Evolutionary conservation across 306 rosid genomes (phyloP).

Genomic region (Ziziphus jujuba): DNA sequence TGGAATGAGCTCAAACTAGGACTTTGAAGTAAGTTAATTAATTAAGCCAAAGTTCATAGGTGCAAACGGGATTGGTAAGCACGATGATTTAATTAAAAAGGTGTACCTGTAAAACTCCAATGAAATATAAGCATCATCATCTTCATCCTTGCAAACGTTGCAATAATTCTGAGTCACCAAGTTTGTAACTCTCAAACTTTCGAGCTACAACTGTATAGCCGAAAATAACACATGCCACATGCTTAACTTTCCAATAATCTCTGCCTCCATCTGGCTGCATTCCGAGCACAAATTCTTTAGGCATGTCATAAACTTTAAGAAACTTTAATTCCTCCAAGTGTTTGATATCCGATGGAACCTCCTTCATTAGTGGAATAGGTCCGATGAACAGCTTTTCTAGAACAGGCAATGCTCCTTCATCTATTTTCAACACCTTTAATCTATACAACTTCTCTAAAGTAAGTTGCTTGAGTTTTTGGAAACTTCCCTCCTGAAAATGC

Average conservation of each 20-base stretch:
- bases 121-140: no score
- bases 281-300: constrained; percentile 2
- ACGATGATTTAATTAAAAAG: no score
- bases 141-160: no score
- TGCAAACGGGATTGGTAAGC: no score
- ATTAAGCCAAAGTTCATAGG: no score
- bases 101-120: no score
- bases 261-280: constrained; percentile 1
- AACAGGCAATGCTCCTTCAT: constrained; percentile 10
- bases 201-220: neutral
- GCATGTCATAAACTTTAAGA: neutral
- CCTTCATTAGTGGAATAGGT: neutral
- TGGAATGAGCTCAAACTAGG: no score
- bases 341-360: constrained; percentile 11
- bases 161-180: neutral
- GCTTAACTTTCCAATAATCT: constrained; percentile 7
- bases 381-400: neutral
- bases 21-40: no score
- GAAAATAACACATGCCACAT: neutral
- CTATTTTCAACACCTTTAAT: constrained; percentile 15
- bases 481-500: constrained; percentile 19
- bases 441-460: neutral
- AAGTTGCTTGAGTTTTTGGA: constrained; percentile 10
- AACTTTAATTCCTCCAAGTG: neutral
- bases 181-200: neutral